Base-by-base conservation (phyloP, 306 rosid species). In the Casuarina equisetifolia region DNA sequence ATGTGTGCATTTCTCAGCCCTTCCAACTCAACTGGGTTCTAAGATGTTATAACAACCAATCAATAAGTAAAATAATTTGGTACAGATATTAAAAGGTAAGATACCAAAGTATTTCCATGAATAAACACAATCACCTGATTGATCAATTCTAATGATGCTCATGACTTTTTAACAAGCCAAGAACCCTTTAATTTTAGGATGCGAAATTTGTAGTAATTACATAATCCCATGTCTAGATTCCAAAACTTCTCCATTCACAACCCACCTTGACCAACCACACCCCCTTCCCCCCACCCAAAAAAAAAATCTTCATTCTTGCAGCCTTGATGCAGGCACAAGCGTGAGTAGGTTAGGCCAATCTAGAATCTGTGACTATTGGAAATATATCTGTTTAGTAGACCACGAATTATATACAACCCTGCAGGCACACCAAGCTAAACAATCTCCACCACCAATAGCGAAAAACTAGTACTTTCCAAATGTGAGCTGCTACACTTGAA, bases 11-110 rank as follows among this genome's bases (percentile, higher is more conserved):
- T 87, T 84, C 72, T 91, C 74, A 96, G 84, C 74, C 99, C 98
- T 57, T 92, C 94, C 94, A 96, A 85, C 79, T 96, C 99, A 68
- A 88, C 86, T 3, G 94, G 80, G 85, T 96, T 96, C 99, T 96
- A 74, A 82, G 38, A 76, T 72, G 78, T 74, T 69, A 68, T 35
- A 82, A 57, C 59, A 55, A 76, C 62, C 49, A 72, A 63, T 76
- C 55, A 46, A 6, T 40, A 76, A 42, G 48, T 42, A 48, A 75
- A 77, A 38, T 19, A 12, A 36, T 36, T 35, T 62, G 69, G 44
- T 62, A 35, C 7, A 36, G 45, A 62, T 62, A 11, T 36, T 36
- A 35, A 38, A 12, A 62, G 69, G 43, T 62, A 36, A 62, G 36
- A 35, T 36, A 35, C 35, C 35, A 67, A 67, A 67, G n/a, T n/a